Base-by-base conservation (phyloP, 2,329 filamentous ascomycete genomes). In the Exophiala spinifera region DNA sequence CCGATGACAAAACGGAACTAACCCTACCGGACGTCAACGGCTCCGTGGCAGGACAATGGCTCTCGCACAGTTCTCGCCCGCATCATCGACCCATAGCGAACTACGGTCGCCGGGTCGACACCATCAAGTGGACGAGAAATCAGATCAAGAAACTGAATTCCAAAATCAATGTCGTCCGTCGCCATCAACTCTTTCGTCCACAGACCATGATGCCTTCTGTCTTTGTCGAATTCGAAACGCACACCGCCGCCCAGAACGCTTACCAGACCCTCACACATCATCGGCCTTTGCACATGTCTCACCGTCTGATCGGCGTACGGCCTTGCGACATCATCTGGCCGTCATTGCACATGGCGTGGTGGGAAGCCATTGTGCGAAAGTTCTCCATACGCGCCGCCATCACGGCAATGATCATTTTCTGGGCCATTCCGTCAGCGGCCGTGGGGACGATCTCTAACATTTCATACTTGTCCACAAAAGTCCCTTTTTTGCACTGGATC, bases 361-460 rank as follows among this genome's bases (percentile, higher is more conserved):
- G 47, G 45, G 42, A 57, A 45, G 51, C 42, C 4, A 61, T 61
- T 23, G 65, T 92, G 53, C 85, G 89, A 52, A 79, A 85, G 59
- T 85, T 90, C 64, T 73, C 80, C 53, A 81, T 90, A 4, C 74
- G 87, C 46, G 83, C 79, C 15, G 85, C 92, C 44, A 85, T 97
- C 55, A 75, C 83, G 6, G 87, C 81, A 1, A 76, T 95, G 55
- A 87, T 97, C 64, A 81, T 96, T 57, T 97, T 97, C 74, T 97
- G 94, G 83, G 81, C 83, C 1, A 76, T 87, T 37, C 84, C 84
- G 5, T 79, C 95, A 1, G 89, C 86, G 1, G 76, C 91, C 31
- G 90, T 97, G 23, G 91, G 89, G 64, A 75, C 84, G 15, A 86
- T 96, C 62, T 94, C 90, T 48, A 96, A 97, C 68, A 80, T 97